These are phyloP conservation scores for Syzygium malaccense DNA, from an alignment of 441 rosid species.

Conservation along the genomic window DNA sequence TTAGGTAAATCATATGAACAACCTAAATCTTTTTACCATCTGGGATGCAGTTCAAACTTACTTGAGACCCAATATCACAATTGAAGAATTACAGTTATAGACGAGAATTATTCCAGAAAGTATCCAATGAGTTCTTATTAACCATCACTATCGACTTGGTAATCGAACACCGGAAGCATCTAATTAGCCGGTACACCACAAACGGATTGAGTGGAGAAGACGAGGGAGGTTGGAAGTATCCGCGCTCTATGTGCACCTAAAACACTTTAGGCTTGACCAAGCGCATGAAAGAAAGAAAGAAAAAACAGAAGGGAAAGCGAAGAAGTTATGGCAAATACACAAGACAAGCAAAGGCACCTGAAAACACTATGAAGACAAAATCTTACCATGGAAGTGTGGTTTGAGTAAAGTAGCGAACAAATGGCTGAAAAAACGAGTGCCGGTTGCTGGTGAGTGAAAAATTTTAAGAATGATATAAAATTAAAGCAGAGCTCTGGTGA, in stretches of 20 bases:
- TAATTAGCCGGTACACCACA: neutral
- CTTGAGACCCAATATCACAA: neutral
- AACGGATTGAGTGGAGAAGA: neutral
- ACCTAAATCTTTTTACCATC: neutral
- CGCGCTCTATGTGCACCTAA: neutral
- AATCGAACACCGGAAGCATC: neutral
- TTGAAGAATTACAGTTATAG: neutral
- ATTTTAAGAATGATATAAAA: neutral
- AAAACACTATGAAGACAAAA: neutral
- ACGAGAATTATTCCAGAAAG: neutral
- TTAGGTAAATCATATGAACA: neutral
- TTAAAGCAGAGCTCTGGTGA: neutral
- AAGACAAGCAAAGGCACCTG: neutral
- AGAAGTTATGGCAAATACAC: neutral
- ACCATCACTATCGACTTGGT: neutral
- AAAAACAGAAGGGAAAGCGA: neutral
- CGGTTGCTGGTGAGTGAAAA: neutral
- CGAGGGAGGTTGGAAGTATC: neutral
- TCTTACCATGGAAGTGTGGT: neutral
- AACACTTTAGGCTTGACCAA: neutral
- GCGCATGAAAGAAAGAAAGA: neutral
- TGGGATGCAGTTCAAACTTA: neutral
- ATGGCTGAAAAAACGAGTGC: neutral
- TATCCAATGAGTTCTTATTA: neutral
- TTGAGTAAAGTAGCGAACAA: neutral